Conservation (phyloP, 306 rosid genomes). For the Prunus fruticosa region DNA sequence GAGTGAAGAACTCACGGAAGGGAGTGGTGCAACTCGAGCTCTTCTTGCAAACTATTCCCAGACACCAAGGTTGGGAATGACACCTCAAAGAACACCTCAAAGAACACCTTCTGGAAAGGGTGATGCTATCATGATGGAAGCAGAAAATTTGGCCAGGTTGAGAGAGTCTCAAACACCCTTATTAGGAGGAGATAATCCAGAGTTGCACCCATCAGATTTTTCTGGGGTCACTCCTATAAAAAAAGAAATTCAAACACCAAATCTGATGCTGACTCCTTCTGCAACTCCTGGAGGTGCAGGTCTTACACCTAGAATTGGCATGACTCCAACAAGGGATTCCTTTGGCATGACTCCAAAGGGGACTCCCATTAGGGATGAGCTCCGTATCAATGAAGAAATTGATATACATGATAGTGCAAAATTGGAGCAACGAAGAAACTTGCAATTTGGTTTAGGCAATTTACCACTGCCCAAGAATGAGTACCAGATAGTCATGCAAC, state of each 20-base stretch:
- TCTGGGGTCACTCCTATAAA: constrained; percentile 95
- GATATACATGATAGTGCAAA: constrained; percentile 63
- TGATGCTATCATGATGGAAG: constrained; percentile 95
- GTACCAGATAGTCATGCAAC: constrained; percentile 85
- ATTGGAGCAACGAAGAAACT: constrained; percentile 68
- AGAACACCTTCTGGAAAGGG: constrained; percentile 95
- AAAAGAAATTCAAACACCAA: constrained; percentile 78
- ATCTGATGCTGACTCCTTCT: constrained; percentile 82
- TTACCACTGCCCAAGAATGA: constrained; percentile 86
- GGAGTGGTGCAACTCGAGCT: constrained; percentile 82
- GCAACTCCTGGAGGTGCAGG: constrained; percentile 83
- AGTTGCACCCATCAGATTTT: constrained; percentile 92
- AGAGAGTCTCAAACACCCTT: constrained; percentile 97
- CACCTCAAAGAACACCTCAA: constrained; percentile 85
- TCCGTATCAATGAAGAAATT: constrained; percentile 77
- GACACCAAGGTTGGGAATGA: constrained; percentile 71
- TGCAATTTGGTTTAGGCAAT: constrained; percentile 64
- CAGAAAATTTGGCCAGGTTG: constrained; percentile 89
- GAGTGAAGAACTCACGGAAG: constrained; percentile 65
- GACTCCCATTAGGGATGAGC: constrained; percentile 89
- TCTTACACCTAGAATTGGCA: constrained; percentile 76
- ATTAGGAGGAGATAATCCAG: constrained; percentile 93
- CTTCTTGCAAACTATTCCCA: constrained; percentile 89
- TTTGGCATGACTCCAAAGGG: constrained; percentile 83
- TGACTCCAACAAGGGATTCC: constrained; percentile 86